These are phyloP conservation scores for Neostapfia colusana DNA, from an alignment of 176 grass and related monocot genomes.

Conservation along the genomic window DNA sequence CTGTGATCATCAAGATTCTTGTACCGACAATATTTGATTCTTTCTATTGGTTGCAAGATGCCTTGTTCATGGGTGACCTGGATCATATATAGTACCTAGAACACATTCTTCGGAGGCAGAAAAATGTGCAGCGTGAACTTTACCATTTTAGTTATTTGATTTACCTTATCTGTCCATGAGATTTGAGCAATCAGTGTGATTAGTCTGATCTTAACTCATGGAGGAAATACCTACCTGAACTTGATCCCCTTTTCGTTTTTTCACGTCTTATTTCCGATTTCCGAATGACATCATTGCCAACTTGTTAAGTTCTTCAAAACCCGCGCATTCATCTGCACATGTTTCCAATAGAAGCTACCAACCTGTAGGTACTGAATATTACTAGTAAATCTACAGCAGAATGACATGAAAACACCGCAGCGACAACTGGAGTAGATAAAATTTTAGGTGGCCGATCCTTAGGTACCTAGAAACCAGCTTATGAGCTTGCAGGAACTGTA, in stretches of 20 bases:
- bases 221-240: background rate
- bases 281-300: background rate
- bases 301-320: background rate
- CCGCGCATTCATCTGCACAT: background rate
- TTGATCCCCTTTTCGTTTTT: background rate
- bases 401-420: background rate
- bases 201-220: background rate
- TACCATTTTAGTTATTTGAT: background rate
- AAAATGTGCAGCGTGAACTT: background rate
- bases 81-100: slow-evolving; percentile 8
- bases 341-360: background rate
- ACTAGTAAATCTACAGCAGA: background rate
- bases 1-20: slow-evolving; percentile 41
- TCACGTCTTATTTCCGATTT: background rate
- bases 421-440: background rate
- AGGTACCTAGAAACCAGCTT: background rate
- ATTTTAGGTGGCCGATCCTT: background rate
- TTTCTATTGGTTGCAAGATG: slow-evolving; percentile 34
- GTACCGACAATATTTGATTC: slow-evolving; percentile 41
- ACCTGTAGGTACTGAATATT: background rate
- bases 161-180: background rate
- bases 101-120: background rate
- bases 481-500: slow-evolving; percentile 28
- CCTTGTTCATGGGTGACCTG: slow-evolving; percentile 18
- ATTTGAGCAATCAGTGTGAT: too few relatives aligned